These are phyloP conservation scores for Albugo candida DNA, from an alignment of 352 stramenopile species.

Conservation along the genomic window DNA sequence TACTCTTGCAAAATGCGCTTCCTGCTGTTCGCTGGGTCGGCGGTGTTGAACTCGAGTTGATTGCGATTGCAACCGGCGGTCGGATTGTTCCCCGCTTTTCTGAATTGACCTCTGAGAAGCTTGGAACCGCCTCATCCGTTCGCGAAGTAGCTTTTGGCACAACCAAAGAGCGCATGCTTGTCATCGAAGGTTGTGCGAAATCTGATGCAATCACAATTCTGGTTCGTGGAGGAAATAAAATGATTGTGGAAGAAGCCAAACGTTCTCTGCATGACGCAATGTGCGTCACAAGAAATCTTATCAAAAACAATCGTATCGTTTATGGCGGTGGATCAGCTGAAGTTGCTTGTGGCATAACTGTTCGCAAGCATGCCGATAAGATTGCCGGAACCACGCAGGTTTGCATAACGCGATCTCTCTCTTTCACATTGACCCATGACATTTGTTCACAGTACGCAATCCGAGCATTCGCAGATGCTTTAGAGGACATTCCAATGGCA, in stretches of 20 bases:
- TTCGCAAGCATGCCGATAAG: slow-evolving; percentile 76
- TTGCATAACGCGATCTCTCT: slow-evolving; percentile 13
- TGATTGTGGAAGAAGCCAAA: slow-evolving; percentile 99
- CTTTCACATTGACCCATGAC: neutral
- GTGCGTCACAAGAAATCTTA: slow-evolving; percentile 98
- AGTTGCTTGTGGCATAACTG: slow-evolving; percentile 92
- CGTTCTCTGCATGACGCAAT: slow-evolving; percentile 99
- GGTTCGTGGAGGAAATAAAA: slow-evolving; percentile 97
- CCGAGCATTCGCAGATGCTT: slow-evolving; percentile 94
- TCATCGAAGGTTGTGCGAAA: slow-evolving; percentile 97
- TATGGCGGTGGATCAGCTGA: slow-evolving; percentile 96
- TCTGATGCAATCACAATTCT: slow-evolving; percentile 97
- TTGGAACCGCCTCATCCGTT: slow-evolving; percentile 87
- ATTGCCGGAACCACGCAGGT: slow-evolving; percentile 39
- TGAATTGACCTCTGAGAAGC: slow-evolving; percentile 93
- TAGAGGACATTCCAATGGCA: slow-evolving; percentile 99
- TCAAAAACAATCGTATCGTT: slow-evolving; percentile 99
- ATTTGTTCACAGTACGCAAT: slow-evolving; percentile 90
- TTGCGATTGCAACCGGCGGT: slow-evolving; percentile 97
- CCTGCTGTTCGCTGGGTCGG: slow-evolving; percentile 97
- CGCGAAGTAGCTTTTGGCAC: slow-evolving; percentile 96
- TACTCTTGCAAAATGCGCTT: slow-evolving; percentile 95
- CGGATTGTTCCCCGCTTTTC: slow-evolving; percentile 97
- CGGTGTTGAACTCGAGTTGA: slow-evolving; percentile 99
- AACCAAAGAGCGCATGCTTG: slow-evolving; percentile 94